Evolutionary conservation across 2,329 filamentous ascomycete species (phyloP).

Genomic region (Colletotrichum cereale): DNA sequence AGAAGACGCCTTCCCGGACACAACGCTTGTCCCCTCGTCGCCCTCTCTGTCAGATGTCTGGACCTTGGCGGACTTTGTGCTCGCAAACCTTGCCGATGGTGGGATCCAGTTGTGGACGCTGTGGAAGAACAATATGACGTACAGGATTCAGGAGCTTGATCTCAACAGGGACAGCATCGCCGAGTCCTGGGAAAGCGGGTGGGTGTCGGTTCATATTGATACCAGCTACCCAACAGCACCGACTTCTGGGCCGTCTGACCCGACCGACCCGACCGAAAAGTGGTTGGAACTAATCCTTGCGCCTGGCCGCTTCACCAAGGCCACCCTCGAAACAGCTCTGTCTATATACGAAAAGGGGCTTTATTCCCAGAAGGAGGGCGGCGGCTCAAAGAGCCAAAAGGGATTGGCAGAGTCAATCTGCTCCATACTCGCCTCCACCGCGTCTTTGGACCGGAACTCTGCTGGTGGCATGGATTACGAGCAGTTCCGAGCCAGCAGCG

Average conservation of each 20-base stretch:
- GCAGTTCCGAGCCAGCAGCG: conserved; percentile 78
- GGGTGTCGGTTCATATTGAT: conserved; percentile 77
- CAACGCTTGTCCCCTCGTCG: conserved; percentile 74
- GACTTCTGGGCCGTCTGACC: conserved; percentile 71
- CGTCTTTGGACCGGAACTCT: conserved; percentile 71
- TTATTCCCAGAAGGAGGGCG: conserved; percentile 55
- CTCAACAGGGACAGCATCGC: conserved; percentile 76
- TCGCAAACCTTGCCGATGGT: conserved; percentile 67
- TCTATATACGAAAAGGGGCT: conserved; percentile 81
- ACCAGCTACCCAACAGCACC: conserved; percentile 66
- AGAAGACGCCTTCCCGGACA: conserved; percentile 76
- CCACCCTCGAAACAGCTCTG: conserved; percentile 86
- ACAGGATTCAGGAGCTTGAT: conserved; percentile 79
- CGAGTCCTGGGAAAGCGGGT: conserved; percentile 74
- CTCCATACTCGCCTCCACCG: conserved; percentile 76
- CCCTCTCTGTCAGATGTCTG: conserved; percentile 81
- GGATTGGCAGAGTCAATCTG: conserved; percentile 83
- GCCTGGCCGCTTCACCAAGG: conserved; percentile 83
- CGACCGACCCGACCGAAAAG: conserved; percentile 80
- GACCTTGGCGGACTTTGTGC: conserved; percentile 82
- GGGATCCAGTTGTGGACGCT: conserved; percentile 78
- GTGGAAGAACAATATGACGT: conserved; percentile 88
- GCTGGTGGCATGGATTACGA: conserved; percentile 80
- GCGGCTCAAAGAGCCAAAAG: conserved; percentile 59
- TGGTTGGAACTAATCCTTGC: conserved; percentile 89